phyloP scores from a whole-genome alignment of 1,284 basidiomycete species.

The Trichosporon asahii region DNA sequence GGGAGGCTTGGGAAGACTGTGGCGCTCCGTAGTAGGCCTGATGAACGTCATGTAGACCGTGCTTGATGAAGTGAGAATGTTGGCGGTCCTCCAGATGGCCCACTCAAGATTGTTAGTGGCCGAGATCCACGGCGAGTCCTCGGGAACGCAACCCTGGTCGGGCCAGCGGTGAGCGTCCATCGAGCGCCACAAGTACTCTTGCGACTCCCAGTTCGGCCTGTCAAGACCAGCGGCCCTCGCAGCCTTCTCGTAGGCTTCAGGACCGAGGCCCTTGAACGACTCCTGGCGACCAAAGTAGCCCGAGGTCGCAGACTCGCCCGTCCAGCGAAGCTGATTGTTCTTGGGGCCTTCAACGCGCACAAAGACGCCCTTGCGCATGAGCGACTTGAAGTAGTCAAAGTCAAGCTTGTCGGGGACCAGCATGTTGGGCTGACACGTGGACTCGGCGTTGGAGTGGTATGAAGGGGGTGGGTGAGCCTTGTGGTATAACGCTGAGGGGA shows the following conservation, averaged over 20 bases:
- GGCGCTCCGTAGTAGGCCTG: slow-evolving; percentile 7
- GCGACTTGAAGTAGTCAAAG: neutral
- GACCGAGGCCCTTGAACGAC: neutral
- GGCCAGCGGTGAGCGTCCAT: slow-evolving; percentile 8
- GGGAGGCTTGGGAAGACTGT: neutral
- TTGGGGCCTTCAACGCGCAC: neutral
- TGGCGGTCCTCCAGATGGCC: slow-evolving; percentile 33
- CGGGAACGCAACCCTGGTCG: neutral
- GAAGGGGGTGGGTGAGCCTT: neutral
- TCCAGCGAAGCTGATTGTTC: neutral
- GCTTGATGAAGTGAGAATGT: neutral
- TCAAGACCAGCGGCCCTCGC: slow-evolving; percentile 4
- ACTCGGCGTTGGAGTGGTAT: neutral
- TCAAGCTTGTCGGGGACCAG: neutral
- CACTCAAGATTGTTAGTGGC: slow-evolving; percentile 25
- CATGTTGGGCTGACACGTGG: neutral
- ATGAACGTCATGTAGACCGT: slow-evolving; percentile 14
- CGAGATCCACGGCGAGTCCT: slow-evolving; percentile 34
- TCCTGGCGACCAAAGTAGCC: neutral
- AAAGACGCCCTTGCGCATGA: neutral
- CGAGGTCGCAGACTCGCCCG: neutral
- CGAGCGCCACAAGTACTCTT: neutral
- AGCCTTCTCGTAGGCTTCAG: neutral
- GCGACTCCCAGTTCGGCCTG: neutral
- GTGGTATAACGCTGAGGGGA: neutral